phyloP scores from a whole-genome alignment of 1,284 basidiomycete genomes.

The Pterulicium gracile region DNA sequence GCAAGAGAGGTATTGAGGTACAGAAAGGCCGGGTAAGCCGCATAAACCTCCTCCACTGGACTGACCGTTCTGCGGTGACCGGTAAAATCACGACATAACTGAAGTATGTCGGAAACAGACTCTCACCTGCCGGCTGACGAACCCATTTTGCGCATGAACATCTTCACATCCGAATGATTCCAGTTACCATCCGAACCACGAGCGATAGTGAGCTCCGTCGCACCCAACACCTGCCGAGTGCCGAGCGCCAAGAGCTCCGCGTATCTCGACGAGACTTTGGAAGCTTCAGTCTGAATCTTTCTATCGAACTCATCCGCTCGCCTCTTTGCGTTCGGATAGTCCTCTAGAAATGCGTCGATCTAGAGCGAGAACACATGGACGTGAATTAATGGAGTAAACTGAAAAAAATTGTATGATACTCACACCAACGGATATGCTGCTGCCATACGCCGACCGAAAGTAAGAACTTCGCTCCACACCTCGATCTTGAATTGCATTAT shows the following conservation, averaged over 20 bases:
- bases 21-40: conserved; percentile 26
- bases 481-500: conserved; percentile 25
- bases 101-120: neutral
- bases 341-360: neutral
- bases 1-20: conserved; percentile 25
- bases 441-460: conserved; percentile 20
- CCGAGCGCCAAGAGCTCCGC: conserved; percentile 25
- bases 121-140: conserved; percentile 15
- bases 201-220: conserved; percentile 8
- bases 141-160: too few relatives aligned
- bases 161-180: too few relatives aligned
- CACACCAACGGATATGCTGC: conserved; percentile 14
- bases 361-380: too few relatives aligned
- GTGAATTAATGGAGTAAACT: too few relatives aligned
- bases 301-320: conserved; percentile 6
- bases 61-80: conserved; percentile 14
- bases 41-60: conserved; percentile 29
- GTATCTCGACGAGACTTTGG: conserved; percentile 16
- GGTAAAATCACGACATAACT: neutral
- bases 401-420: neutral
- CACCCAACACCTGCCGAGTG: conserved; percentile 25
- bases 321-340: conserved; percentile 5
- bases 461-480: conserved; percentile 19
- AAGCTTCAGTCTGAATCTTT: conserved; percentile 6
- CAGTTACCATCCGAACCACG: conserved; percentile 18